These are phyloP conservation scores for Acacia confusa DNA, from an alignment of 306 rosid species.

Conservation along the genomic window DNA sequence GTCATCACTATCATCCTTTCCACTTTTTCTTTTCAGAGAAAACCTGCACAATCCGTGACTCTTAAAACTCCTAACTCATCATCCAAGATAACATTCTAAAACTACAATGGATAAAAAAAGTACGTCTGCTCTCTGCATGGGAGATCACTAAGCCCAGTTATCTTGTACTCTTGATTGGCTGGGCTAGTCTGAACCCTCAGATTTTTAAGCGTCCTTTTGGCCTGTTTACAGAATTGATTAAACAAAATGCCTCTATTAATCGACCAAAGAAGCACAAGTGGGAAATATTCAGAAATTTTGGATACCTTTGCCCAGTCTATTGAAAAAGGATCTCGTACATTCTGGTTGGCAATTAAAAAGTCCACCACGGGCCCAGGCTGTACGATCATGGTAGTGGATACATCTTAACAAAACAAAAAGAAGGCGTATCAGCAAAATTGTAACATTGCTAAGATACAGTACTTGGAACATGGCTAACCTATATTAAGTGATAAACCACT, in stretches of 20 bases:
- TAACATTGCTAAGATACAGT: background rate
- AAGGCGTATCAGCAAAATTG: background rate
- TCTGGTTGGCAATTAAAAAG: slow-evolving; percentile 75
- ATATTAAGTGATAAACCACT: slow-evolving; percentile 83
- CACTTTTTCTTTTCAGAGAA: slow-evolving; percentile 55
- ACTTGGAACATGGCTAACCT: slow-evolving; percentile 41
- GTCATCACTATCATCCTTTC: slow-evolving; percentile 41
- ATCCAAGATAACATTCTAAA: background rate
- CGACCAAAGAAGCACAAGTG: background rate
- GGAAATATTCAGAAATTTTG: background rate
- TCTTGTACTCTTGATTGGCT: slow-evolving; percentile 72
- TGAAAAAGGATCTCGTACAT: slow-evolving; percentile 62
- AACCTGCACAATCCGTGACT: slow-evolving; percentile 46
- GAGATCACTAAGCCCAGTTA: slow-evolving; percentile 79
- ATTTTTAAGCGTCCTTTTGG: slow-evolving; percentile 76
- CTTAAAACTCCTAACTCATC: background rate
- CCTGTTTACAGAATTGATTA: slow-evolving; percentile 47
- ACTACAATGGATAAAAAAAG: background rate
- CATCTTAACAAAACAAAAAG: slow-evolving; percentile 48
- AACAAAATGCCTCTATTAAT: background rate
- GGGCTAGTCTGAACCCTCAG: slow-evolving; percentile 74
- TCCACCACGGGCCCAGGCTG: slow-evolving; percentile 94
- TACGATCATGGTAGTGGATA: slow-evolving; percentile 88
- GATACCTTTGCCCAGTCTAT: slow-evolving; percentile 89
- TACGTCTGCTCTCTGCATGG: slow-evolving; percentile 81